Base-by-base conservation (phyloP, 805 yeast species). In the Suhomyces sp. region DNA sequence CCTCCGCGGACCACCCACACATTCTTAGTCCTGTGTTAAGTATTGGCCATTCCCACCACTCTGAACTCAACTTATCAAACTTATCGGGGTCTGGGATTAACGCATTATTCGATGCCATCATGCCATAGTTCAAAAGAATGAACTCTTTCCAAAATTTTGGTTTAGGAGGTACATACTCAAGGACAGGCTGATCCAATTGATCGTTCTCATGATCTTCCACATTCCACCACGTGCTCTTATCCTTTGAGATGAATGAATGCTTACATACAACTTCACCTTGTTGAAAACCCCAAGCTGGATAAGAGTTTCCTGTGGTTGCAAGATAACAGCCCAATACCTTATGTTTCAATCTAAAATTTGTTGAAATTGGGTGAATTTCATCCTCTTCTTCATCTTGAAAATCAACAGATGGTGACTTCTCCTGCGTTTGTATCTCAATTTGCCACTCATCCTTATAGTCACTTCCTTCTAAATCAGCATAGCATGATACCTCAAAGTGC, bases 391-490 rank as follows among this genome's bases (percentile, higher is more conserved):
- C 89, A 47, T 73, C 65, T 23, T 62, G 67, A 55, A 73, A 75
- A 44, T 78, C 78, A 7, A 68, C 50, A 54, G 76, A 60, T 13
- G 81, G 67, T 50, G 78, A 65, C 47, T 47, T 50, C 59, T 72
- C 75, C 66, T 88, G 93, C 46, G 82, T 82, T 52, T 83, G 88
- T 58, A 94, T 79, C 72, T 93, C 97, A 44, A 93, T 76, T 38
- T 87, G 73, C 99, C 99, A 94, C 69, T 94, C 86, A 67, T 92
- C 97, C 64, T 88, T 88, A 4, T 68, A 69, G 63, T 93, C 98
- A 55, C 94, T 93, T 55, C 84, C 67, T 0, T 80, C 75, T 47
- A 80, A 77, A 57, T 83, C 81, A 53, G 97, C 96, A 65, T 90
- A 90, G 64, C 97, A 88, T 9, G 97, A 83, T 13, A 90, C 97